Conservation (phyloP, 2,329 filamentous ascomycete species). For the Rachicladosporium sp. region DNA sequence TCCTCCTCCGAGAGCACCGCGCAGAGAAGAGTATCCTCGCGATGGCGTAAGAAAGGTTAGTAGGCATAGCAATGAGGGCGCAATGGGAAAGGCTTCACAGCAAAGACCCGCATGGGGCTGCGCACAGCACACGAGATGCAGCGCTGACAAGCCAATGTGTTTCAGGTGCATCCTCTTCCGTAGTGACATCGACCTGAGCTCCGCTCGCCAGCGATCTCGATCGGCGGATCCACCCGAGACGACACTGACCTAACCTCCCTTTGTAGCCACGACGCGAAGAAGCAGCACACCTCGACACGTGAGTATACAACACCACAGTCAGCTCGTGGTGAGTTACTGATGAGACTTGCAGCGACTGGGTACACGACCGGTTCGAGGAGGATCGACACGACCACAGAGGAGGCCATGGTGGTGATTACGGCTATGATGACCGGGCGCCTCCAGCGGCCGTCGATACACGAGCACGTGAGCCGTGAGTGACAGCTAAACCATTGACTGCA, state of each 20-base stretch:
- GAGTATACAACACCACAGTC: conserved; percentile 20
- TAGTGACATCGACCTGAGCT: conserved; percentile 1
- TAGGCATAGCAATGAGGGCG: conserved; percentile 1
- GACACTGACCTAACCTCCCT: conserved; percentile 24
- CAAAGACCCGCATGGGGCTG: neutral
- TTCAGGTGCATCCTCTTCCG: conserved; percentile 26
- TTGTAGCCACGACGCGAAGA: conserved; percentile 21
- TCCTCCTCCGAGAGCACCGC: conserved; percentile 61
- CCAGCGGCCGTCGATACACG: neutral
- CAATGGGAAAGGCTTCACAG: conserved; percentile 1
- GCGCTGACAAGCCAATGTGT: too few species aligned
- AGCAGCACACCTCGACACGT: conserved; percentile 54
- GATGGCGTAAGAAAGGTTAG: conserved; percentile 83
- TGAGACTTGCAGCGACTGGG: conserved; percentile 59
- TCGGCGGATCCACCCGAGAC: conserved; percentile 18
- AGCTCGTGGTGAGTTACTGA: conserved; percentile 10
- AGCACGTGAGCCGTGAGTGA: too few species aligned
- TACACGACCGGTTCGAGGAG: conserved; percentile 44
- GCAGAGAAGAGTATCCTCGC: conserved; percentile 50
- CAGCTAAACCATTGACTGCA: too few species aligned
- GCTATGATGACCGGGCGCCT: conserved; percentile 2
- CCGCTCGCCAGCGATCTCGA: conserved; percentile 4
- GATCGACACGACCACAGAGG: conserved; percentile 13
- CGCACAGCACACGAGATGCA: conserved; percentile 21
- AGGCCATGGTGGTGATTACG: neutral